Conservation (phyloP, 176 grass and related monocot species). For the Phoenix dactylifera region DNA sequence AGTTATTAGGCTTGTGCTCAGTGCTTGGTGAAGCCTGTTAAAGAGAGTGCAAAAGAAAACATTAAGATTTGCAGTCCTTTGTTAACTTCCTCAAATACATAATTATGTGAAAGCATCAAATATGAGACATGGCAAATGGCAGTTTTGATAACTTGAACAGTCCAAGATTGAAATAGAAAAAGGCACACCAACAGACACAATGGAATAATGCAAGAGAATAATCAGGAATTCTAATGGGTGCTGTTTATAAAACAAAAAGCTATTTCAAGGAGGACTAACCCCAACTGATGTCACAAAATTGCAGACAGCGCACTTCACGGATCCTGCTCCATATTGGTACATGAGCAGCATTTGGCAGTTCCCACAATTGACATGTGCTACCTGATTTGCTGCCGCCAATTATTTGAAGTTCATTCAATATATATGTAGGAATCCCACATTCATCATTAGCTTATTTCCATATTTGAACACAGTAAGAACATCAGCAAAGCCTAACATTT, state of each 20-base stretch:
- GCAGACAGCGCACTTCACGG: constrained; percentile 91
- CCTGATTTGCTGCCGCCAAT: constrained; percentile 66
- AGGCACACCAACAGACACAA: background rate
- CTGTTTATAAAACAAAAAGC: background rate
- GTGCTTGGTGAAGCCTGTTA: constrained; percentile 50
- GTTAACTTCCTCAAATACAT: no score
- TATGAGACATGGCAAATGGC: background rate
- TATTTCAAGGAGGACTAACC: constrained; percentile 29
- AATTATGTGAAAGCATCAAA: background rate
- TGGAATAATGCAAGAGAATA: constrained; percentile 6
- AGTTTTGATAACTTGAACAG: background rate
- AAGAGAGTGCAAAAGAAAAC: background rate
- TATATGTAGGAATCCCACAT: background rate
- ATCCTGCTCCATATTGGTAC: constrained; percentile 96
- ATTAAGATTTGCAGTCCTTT: background rate
- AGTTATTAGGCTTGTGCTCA: constrained; percentile 74
- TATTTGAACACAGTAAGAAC: no score
- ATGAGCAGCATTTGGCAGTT: constrained; percentile 97
- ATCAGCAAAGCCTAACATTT: no score
- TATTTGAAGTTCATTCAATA: constrained; percentile 11
- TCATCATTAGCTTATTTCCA: no score
- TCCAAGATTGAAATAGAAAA: background rate
- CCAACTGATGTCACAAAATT: constrained; percentile 82
- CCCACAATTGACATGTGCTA: constrained; percentile 82
- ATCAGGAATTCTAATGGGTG: no score